Base-by-base conservation (phyloP, 2,329 filamentous ascomycete genomes). In the Aspergillaceae sp. region DNA sequence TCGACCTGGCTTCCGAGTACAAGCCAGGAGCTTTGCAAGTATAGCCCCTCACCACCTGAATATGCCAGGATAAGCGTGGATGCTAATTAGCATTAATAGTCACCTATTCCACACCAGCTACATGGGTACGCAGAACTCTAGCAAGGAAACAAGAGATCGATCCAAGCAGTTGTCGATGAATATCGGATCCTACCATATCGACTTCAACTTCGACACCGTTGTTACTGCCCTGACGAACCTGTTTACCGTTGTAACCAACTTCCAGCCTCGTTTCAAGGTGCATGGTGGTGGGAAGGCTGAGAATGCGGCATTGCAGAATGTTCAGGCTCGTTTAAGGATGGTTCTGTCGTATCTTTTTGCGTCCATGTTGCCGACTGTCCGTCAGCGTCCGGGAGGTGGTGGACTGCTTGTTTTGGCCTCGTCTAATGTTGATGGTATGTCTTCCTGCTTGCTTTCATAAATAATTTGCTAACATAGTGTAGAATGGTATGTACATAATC, bases 151-250 rank as follows among this genome's bases (percentile, higher is more conserved):
- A 0, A 71, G 86, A 7, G 71, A 74, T 41, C 73, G 87, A 29
- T 83, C 87, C 1, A 77, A 77, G 57, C 72, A 76, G 0, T 73
- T 91, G 2, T 61, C 71, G 1, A 56, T 60, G 8, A 62, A 63
- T n/a, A 87, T 91, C 44, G 86, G 86, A 3, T 73, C 78, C 10
- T 82, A 88, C 57, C 87, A 92, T 59, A 73, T 79, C 3, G 78
- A 90, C 57, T 70, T 88, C 40, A 79, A 88, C 56, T 88, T 91
- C 47, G 87, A 91, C 58, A 73, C 74, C 1, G 74, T 83, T 6
- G 80, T 82, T 50, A 70, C 76, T 19, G 77, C 83, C 0, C 69
- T 82, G 43, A 79, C 77, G 53, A 74, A 73, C 38, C 66, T 88
- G 1, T 72, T 88, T 45, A 72, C 74, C 0, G 62, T 72, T 2